Conservation (phyloP, 2,329 filamentous ascomycete species). For the Alternaria triticimaculans region DNA sequence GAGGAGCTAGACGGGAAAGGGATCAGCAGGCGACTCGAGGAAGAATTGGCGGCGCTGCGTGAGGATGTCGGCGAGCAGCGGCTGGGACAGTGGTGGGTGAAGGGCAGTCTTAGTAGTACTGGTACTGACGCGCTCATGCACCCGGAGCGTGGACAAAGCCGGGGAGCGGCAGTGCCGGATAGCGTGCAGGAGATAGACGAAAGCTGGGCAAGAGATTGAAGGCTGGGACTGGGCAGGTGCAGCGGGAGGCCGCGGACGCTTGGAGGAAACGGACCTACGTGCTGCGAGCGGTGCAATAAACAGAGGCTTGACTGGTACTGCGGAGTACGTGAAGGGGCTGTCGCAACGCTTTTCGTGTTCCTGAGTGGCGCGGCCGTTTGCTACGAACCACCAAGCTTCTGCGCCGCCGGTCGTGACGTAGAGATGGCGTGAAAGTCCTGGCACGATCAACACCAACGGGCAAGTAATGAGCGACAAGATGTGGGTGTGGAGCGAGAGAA, state of each 20-base stretch:
- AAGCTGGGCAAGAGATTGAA: background rate
- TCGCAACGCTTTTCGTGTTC: slow-evolving; percentile 14
- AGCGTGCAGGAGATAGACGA: slow-evolving; percentile 17
- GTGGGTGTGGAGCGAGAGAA: slow-evolving; percentile 12
- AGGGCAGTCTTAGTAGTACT: slow-evolving; percentile 4
- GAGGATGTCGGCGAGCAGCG: slow-evolving; percentile 2
- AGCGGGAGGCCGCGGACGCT: slow-evolving; percentile 28
- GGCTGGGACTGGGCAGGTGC: slow-evolving; percentile 6
- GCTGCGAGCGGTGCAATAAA: background rate
- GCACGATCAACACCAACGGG: background rate
- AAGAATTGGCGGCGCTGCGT: slow-evolving; percentile 4
- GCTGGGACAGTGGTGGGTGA: background rate
- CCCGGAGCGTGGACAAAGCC: slow-evolving; percentile 18
- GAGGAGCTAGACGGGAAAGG: slow-evolving; percentile 16
- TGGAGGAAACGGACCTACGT: slow-evolving; percentile 25
- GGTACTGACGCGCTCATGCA: slow-evolving; percentile 15
- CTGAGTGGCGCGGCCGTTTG: slow-evolving; percentile 13
- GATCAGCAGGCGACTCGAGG: slow-evolving; percentile 25
- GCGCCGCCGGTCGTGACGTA: slow-evolving; percentile 7
- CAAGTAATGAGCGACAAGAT: slow-evolving; percentile 11
- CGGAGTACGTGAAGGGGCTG: background rate
- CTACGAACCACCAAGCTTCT: background rate
- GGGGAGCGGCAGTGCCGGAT: slow-evolving; percentile 31
- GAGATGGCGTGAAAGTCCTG: background rate
- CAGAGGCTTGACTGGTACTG: background rate